Evolutionary conservation across 352 stramenopile species (phyloP), one percentile per base, ranked within the genome.

Genomic region (Pythium folliculosum): DNA sequence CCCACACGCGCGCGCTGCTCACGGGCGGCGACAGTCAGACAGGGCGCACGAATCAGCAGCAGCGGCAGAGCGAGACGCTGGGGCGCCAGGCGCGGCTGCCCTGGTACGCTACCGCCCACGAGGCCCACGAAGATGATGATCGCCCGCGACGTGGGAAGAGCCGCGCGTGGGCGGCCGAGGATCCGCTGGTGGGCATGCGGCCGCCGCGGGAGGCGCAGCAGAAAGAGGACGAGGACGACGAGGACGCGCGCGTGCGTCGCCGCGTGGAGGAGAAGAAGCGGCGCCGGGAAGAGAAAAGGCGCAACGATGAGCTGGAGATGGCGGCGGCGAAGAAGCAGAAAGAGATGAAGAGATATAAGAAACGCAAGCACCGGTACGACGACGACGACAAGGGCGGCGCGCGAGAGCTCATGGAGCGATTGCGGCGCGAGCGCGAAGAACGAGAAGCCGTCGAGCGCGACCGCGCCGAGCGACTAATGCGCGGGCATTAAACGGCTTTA

Each of bases 1-100:
- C 62, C 43, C 68, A 75, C 50, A 71, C 68, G 32, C 37, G 47
- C 32, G 68, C 68, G 38, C 58, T 75, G 58, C 63, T 75, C 19
- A 22, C 52, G 37, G 63, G 57, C 10, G 67, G 37, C 25, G 61
- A 58, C 12, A 23, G 17, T 13, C 27, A 22, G 30, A 6, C 3
- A 48, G 23, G 5, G 13, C 16, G 1, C 16, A 40, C n/a, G n/a
- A n/a, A n/a, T n/a, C n/a, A 12, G 30, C 16, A 27, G 40, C 62
- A 21, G 19, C 3, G 13, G 37, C 32, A 43, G 27, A 48, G 3
- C 17, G 62, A 68, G 30, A 75, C 68, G 45, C 63, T 75, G 0
- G 62, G 68, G 9, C 14, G 30, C 6, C 68, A 75, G 14, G 68
- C 60, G 56, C 49, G 40, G 22, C 37, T 65, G 32, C 68, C 68